Conservation (phyloP, 2,329 filamentous ascomycete species). For the Coniella lustricola region DNA sequence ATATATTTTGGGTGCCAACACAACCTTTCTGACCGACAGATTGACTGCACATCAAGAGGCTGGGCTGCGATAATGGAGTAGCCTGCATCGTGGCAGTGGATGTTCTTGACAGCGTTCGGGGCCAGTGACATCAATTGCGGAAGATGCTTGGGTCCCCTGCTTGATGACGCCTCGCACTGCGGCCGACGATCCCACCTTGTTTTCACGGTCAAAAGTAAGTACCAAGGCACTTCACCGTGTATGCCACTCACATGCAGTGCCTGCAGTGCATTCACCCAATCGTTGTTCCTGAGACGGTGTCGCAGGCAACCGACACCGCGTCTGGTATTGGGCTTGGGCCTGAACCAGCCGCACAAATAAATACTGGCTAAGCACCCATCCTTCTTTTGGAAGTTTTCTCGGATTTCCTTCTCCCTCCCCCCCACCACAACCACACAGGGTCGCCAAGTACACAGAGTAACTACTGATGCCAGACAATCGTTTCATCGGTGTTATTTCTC, state of each 20-base stretch:
- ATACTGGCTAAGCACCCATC: conserved; percentile 29
- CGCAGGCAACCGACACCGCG: conserved; percentile 18
- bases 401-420: conserved; percentile 39
- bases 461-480: conserved; percentile 38
- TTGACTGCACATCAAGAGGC: too few relatives aligned
- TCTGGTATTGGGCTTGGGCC: too few relatives aligned
- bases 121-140: conserved; percentile 3
- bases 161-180: conserved; percentile 10
- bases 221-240: not conserved
- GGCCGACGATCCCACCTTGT: conserved; percentile 14
- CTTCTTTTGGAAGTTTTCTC: conserved; percentile 28
- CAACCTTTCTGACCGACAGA: too few relatives aligned
- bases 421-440: conserved; percentile 45
- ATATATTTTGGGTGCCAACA: too few relatives aligned
- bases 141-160: conserved; percentile 2
- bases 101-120: not conserved
- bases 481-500: conserved; percentile 36
- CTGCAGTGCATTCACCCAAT: conserved; percentile 2
- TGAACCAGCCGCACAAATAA: conserved; percentile 23
- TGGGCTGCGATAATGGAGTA: not conserved
- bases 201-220: conserved; percentile 7
- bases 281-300: not conserved
- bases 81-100: not conserved
- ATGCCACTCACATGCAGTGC: not conserved
- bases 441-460: conserved; percentile 51